Conservation (phyloP, 257 asterid genomes). For the Leonotis leonurus region DNA sequence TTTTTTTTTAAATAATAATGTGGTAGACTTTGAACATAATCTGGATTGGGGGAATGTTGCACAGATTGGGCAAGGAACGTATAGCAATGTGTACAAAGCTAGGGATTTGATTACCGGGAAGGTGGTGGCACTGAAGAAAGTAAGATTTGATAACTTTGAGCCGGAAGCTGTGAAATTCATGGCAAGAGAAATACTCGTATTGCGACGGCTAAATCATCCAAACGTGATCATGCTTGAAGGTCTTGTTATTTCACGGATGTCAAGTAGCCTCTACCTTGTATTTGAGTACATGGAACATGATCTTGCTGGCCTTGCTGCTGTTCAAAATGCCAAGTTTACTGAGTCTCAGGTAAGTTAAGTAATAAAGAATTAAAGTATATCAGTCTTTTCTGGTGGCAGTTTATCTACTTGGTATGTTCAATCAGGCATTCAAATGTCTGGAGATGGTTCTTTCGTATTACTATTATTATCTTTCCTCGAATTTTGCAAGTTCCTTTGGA, state of each 20-base stretch:
- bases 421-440: not conserved
- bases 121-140: conserved; percentile 88
- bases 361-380: not conserved
- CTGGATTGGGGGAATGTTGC: conserved; percentile 8
- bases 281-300: conserved; percentile 97
- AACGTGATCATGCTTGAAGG: conserved; percentile 91
- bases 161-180: conserved; percentile 75
- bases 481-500: not conserved
- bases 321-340: conserved; percentile 54
- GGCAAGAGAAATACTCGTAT: conserved; percentile 78
- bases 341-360: conserved; percentile 73
- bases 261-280: conserved; percentile 78
- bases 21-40: not conserved
- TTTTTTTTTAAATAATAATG: no score
- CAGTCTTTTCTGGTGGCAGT: not conserved
- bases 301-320: conserved; percentile 83
- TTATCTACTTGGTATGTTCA: conserved; percentile 11
- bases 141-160: conserved; percentile 68
- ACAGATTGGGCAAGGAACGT: conserved; percentile 95
- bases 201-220: conserved; percentile 71
- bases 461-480: not conserved
- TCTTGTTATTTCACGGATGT: conserved; percentile 80
- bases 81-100: conserved; percentile 88
- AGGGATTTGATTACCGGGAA: conserved; percentile 80
- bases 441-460: not conserved